A percentile compares a stretch with the other conserved stretches of the same genome.
Evolutionary conservation across 345 rosid species (phyloP).

Genomic region (Ceriops decandra): DNA sequence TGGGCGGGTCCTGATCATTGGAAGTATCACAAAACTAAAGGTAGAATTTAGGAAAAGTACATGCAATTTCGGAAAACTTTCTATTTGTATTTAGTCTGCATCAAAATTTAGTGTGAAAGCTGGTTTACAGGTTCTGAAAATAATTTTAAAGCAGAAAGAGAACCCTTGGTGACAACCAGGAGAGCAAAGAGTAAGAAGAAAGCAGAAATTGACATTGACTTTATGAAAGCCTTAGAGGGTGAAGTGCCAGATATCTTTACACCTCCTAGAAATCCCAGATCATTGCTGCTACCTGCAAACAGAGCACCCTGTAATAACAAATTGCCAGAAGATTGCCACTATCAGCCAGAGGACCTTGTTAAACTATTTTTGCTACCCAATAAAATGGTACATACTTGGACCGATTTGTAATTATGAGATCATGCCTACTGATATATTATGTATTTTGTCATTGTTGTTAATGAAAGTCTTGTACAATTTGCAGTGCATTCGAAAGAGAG

Average conservation of each 20-base stretch:
- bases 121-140: constrained; percentile 45
- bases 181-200: constrained; percentile 60
- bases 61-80: constrained; percentile 10
- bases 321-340: constrained; percentile 98
- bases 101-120: constrained; percentile 9
- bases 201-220: constrained; percentile 66
- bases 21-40: constrained; percentile 78
- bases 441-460: constrained; percentile 14
- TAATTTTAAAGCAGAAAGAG: constrained; percentile 43
- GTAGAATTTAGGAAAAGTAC: constrained; percentile 29
- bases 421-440: constrained; percentile 1
- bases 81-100: neutral
- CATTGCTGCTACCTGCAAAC: constrained; percentile 68
- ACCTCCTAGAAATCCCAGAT: constrained; percentile 79
- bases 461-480: constrained; percentile 32
- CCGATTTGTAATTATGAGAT: constrained; percentile 1
- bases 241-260: constrained; percentile 59
- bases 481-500: constrained; percentile 80
- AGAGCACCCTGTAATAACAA: constrained; percentile 54
- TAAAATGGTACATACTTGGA: constrained; percentile 51
- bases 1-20: constrained; percentile 99
- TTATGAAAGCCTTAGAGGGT: constrained; percentile 65
- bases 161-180: constrained; percentile 44
- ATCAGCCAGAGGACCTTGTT: constrained; percentile 85
- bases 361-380: constrained; percentile 85